Percentiles rank a stretch among this genome's conserved stretches.
phyloP scores from a whole-genome alignment of 2,329 filamentous ascomycete species.

The Coniella vitis region DNA sequence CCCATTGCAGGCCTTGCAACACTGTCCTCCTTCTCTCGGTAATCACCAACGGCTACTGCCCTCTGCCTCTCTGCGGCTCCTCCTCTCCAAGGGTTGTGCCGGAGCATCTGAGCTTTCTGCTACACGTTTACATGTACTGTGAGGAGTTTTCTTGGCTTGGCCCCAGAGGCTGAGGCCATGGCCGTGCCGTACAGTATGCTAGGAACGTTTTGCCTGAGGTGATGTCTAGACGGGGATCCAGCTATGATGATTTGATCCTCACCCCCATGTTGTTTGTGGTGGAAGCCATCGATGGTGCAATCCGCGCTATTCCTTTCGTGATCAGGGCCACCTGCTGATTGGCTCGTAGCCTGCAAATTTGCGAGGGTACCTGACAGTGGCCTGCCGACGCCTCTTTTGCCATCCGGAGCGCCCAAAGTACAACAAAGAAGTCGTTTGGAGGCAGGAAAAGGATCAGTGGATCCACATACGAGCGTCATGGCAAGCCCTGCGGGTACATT shows the following conservation, averaged over 20 bases:
- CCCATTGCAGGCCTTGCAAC: too few relatives aligned
- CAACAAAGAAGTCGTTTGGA: slow-evolving; percentile 1
- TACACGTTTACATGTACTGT: neutral
- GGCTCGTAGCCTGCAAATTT: slow-evolving; percentile 11
- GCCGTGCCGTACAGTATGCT: slow-evolving; percentile 29
- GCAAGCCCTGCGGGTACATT: too few relatives aligned
- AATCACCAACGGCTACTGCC: too few relatives aligned
- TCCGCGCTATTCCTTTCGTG: slow-evolving; percentile 45
- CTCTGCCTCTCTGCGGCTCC: too few relatives aligned
- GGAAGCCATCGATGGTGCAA: slow-evolving; percentile 38
- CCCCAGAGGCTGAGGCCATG: slow-evolving; percentile 12
- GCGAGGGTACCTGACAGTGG: slow-evolving; percentile 13
- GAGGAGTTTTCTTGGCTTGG: slow-evolving; percentile 6
- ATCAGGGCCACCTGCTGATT: slow-evolving; percentile 24
- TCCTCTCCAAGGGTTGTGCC: too few relatives aligned
- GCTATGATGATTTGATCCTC: neutral
- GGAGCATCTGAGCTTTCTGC: too few relatives aligned
- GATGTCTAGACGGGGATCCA: slow-evolving; percentile 6
- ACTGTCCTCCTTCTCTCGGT: too few relatives aligned
- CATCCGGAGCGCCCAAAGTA: slow-evolving; percentile 6
- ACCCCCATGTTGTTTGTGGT: slow-evolving; percentile 3
- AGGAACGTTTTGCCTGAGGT: slow-evolving; percentile 6
- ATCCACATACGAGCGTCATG: too few relatives aligned
- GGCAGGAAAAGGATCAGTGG: neutral
- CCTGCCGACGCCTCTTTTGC: neutral